Percentiles rank a stretch among this genome's conserved stretches.
Conservation (phyloP, 176 grass and related monocot genomes). For the Chloris gayana region DNA sequence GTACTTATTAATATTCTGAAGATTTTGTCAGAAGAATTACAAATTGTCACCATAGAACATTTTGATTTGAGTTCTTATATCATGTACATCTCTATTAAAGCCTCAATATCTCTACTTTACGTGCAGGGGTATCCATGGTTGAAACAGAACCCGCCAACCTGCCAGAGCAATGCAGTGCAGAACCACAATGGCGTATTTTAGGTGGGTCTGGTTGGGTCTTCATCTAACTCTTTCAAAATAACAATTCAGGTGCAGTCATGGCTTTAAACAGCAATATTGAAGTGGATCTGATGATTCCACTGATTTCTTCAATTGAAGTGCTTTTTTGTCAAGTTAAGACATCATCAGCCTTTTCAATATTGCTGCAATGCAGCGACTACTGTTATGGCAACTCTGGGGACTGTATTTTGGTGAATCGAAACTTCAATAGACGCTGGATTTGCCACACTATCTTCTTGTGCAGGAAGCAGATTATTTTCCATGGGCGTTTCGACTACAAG, state of each 20-base stretch:
- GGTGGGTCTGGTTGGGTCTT: slow-evolving; percentile 31
- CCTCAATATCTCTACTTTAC: neutral
- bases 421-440: neutral
- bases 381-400: neutral
- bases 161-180: neutral
- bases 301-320: too few species aligned
- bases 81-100: neutral
- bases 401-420: neutral
- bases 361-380: neutral
- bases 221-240: slow-evolving; percentile 16
- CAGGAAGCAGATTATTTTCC: too few species aligned
- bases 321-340: neutral
- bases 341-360: neutral
- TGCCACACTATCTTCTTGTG: neutral
- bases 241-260: neutral
- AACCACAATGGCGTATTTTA: slow-evolving; percentile 31
- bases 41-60: neutral
- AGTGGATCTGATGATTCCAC: neutral
- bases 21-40: too few species aligned
- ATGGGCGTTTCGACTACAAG: neutral
- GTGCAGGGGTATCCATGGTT: slow-evolving; percentile 10
- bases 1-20: neutral
- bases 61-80: neutral
- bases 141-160: neutral
- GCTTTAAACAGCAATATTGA: neutral